Base-by-base conservation (phyloP, 345 rosid species). In the Melaleuca alternifolia region DNA sequence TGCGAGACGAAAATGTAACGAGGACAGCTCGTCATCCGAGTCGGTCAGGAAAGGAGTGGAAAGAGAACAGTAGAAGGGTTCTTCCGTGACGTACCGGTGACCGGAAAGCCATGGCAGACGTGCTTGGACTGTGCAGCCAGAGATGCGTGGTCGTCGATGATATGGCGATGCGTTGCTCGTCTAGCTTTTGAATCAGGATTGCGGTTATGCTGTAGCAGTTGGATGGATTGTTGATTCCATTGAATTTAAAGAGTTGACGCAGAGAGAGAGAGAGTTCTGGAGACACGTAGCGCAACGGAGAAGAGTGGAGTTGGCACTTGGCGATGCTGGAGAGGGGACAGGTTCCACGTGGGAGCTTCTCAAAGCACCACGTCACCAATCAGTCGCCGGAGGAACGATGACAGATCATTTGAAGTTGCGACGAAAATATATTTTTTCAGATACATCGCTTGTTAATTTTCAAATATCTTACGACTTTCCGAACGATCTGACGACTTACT, bases 91-190 rank as follows among this genome's bases (percentile, higher is more conserved):
- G 87, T 91, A 93, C 94, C 26, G 92, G 56, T 83, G 92, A 87
- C 85, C 91, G 88, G 24, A 65, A 87, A 1, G 93, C 92, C 96
- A 92, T 92, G 87, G 15, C 59, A 52, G 86, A 62, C 51, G 82
- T 62, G 79, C 79, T n/a, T 18, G 79, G 12, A 37, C 79, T 2
- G 12, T 16, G 79, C 13, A 33, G 79, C 48, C 79, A 15, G 46
- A 33, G 24, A 16, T 33, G 24, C 10, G 46, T 33, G 21, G 21
- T 1, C 30, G 41, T 62, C 15, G 10, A 30, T 62, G 5, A 4
- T 30, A 62, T 30, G 76, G 41, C 76, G 0, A 62, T 14, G 62
- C 6, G 71, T 1, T 16, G 77, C 77, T 65, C 2, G 77, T 65
- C 77, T 28, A 13, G 75, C 75, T 61, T 30, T 65, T 20, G 77